Evolutionary conservation across 2,329 filamentous ascomycete genomes (phyloP).

Genomic region (Penicillium sp.): DNA sequence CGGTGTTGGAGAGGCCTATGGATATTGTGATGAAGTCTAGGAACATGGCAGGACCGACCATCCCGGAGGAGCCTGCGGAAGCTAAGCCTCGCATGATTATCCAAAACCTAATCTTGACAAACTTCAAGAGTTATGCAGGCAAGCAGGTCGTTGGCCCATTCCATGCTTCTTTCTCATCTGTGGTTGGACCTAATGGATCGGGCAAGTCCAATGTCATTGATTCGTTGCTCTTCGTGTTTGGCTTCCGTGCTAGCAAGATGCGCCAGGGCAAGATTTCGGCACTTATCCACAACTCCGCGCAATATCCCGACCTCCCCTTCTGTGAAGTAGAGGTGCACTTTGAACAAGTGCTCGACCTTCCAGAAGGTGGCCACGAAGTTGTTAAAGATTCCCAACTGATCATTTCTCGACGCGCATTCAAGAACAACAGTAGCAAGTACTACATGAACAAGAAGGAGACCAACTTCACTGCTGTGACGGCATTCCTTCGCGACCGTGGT

Average conservation of each 20-base stretch:
- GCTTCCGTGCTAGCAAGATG: conserved; percentile 99
- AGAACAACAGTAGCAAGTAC: conserved; percentile 97
- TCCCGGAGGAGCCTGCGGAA: conserved; percentile 65
- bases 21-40: conserved; percentile 88
- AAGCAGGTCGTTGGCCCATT: conserved; percentile 94
- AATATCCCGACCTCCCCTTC: conserved; percentile 75
- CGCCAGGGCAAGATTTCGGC: conserved; percentile 97
- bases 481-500: conserved; percentile 76
- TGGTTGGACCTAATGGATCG: conserved; percentile 95
- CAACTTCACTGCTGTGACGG: conserved; percentile 87
- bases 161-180: conserved; percentile 93
- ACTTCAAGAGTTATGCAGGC: conserved; percentile 99
- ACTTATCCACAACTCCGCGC: conserved; percentile 92
- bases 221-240: conserved; percentile 96
- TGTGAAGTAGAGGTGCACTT: conserved; percentile 98
- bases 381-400: conserved; percentile 80
- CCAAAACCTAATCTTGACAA: conserved; percentile 83
- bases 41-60: conserved; percentile 57
- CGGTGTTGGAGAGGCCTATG: conserved; percentile 80
- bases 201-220: conserved; percentile 99
- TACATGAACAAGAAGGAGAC: conserved; percentile 89
- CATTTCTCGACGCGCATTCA: conserved; percentile 89
- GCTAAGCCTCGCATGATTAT: conserved; percentile 88
- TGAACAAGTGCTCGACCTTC: conserved; percentile 85
- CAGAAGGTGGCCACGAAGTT: conserved; percentile 67